Evolutionary conservation across 805 yeast genomes (phyloP), one percentile per base, ranked within the genome.

Genomic region (Myxozyma sirexii): DNA sequence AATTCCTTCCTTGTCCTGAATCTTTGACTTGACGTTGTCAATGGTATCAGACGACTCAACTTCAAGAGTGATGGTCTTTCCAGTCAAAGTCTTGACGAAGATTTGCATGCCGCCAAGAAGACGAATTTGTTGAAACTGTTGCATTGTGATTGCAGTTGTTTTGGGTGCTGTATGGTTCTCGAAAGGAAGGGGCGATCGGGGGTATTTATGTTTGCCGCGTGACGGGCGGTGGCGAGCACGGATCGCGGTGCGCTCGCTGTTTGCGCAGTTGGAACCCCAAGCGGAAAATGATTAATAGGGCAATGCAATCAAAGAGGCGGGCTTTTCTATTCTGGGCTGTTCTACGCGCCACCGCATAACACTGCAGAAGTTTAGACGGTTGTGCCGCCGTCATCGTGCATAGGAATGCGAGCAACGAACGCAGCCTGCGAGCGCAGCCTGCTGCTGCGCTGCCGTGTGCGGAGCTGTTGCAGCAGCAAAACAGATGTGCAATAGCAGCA

Each of bases 51-150:
- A 89, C 64, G 96, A 90, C 79, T 90, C 97, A 69, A 90, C 94
- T 77, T 87, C 92, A 67, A 87, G 78, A 69, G 96, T 88, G 76
- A 88, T 88, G 67, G 96, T 88, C 84, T 88, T 88, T 75, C 96
- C 96, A 37, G 96, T 88, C 75, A 88, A 77, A 60, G 96, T 89
- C 81, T 89, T 88, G 72, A 89, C 96, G 76, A 88, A 88, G 75
- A 89, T 88, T 77, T 89, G 96, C 96, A 89, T 89, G 82, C 97
- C 97, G 79, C 98, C 98, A 85, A 98, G 90, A 78, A 93, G 88
- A 86, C 98, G 92, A 69, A 92, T n/a, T n/a, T n/a, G n/a, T n/a
- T n/a, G n/a, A n/a, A n/a, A n/a, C n/a, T n/a, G n/a, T n/a, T n/a
- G n/a, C n/a, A n/a, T n/a, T n/a, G n/a, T n/a, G n/a, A n/a, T n/a